phyloP scores from a whole-genome alignment of 768 basidiomycete genomes.

The Mycena pura region DNA sequence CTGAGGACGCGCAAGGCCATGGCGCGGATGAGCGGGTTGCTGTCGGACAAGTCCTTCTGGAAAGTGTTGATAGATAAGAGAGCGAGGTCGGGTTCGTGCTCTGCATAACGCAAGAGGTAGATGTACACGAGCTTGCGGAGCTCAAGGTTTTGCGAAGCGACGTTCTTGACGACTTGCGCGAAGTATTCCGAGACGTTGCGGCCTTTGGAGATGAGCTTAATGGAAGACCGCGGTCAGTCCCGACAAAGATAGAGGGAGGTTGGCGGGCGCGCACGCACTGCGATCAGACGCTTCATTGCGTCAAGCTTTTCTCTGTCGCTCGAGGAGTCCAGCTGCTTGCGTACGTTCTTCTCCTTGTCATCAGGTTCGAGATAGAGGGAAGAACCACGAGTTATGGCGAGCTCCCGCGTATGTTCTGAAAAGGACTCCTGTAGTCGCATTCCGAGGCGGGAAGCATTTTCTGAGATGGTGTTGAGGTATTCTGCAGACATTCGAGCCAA shows the following conservation, averaged over 20 bases:
- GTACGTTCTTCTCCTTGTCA: constrained; percentile 84
- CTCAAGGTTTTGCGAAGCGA: constrained; percentile 90
- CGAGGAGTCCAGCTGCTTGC: constrained; percentile 85
- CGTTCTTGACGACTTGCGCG: constrained; percentile 96
- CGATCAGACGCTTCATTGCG: constrained; percentile 93
- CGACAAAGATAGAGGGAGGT: not conserved
- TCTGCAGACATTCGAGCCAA: constrained; percentile 47
- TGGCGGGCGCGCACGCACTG: constrained; percentile 59
- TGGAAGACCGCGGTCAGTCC: not conserved
- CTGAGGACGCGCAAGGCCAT: constrained; percentile 95
- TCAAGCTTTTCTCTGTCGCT: constrained; percentile 92
- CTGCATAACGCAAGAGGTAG: constrained; percentile 93
- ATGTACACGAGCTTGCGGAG: constrained; percentile 98
- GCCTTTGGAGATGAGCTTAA: constrained; percentile 89
- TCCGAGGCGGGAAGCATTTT: constrained; percentile 85
- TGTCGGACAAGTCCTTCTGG: constrained; percentile 93
- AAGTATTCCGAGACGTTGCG: constrained; percentile 94
- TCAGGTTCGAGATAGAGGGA: constrained; percentile 72
- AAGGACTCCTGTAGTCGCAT: constrained; percentile 85
- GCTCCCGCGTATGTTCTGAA: constrained; percentile 80
- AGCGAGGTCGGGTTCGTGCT: constrained; percentile 92
- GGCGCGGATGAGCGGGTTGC: constrained; percentile 92
- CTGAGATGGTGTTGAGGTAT: constrained; percentile 64
- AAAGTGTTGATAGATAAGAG: constrained; percentile 98
- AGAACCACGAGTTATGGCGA: constrained; percentile 63